Conservation (phyloP, 2,329 filamentous ascomycete species). For the Colletotrichum brevisporum region DNA sequence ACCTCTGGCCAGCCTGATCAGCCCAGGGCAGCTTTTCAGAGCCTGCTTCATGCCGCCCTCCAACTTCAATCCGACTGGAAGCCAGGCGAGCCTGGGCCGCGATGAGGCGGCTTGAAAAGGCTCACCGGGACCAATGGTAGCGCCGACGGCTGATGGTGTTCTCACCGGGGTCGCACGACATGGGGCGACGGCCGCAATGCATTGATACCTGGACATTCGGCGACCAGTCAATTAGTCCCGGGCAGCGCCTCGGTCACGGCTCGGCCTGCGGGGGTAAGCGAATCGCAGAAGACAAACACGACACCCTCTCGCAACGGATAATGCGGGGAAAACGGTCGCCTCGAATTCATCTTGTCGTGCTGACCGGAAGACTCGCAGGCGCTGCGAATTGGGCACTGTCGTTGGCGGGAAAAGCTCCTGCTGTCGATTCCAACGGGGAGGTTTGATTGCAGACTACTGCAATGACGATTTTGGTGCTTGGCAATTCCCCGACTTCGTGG, state of each 20-base stretch:
- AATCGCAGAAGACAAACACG: background rate
- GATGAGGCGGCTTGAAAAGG: background rate
- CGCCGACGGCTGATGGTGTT: background rate
- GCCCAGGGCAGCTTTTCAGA: too few species aligned
- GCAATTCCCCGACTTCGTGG: too few species aligned
- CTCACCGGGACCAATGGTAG: background rate
- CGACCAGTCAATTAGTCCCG: constrained; percentile 19
- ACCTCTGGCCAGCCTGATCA: too few species aligned
- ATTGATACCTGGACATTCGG: constrained; percentile 15
- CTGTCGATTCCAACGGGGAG: too few species aligned
- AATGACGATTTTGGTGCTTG: too few species aligned
- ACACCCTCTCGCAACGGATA: background rate
- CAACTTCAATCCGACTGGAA: background rate
- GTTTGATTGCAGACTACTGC: too few species aligned
- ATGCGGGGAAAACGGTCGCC: constrained; percentile 19
- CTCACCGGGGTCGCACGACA: constrained; percentile 13
- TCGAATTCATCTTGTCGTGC: background rate
- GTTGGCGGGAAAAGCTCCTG: background rate
- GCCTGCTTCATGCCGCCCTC: constrained; percentile 6
- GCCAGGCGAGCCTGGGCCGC: constrained; percentile 6
- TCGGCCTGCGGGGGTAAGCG: background rate
- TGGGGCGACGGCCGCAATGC: constrained; percentile 13
- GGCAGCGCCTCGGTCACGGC: background rate
- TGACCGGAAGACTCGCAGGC: background rate
- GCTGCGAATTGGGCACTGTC: background rate